Base-by-base conservation (phyloP, 225 moss, liverwort and hornwort species). In the Pseudoscleropodium purum region DNA sequence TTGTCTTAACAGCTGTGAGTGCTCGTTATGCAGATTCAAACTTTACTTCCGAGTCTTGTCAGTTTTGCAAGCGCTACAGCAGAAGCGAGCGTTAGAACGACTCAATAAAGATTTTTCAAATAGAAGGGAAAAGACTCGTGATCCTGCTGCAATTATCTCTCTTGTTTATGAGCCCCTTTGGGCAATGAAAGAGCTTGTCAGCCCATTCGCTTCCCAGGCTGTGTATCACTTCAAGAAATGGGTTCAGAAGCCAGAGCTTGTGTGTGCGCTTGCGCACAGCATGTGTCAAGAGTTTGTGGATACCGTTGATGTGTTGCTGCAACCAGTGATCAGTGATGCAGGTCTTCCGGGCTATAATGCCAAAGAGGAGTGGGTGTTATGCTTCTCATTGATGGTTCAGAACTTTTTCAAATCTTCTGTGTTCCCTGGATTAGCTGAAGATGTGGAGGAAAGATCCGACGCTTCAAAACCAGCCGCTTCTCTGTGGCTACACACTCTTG, bases 191-290 rank as follows among this genome's bases (percentile, higher is more conserved):
- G 99, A 96, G 86, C 79, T 99, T 87, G 92, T 97, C 78, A 67
- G 92, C 54, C 95, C 99, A 66, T 83, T 99, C 17, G 94, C 93
- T 72, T 87, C 97, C 45, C 96, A 95, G 91, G 94, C 95, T 59
- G 86, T 95, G 90, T 93, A 94, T 75, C 97, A 97, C 87, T 95
- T 97, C 82, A 85, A 94, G 69, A 95, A 94, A 90, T 99, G 99
- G 99, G 91, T 93, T 41, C 97, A 96, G 81, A 99, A 95, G 78
- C 99, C 99, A 39, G 97, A 97, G 90, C 93, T 99, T 79, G 97
- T 96, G 63, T 99, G 94, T 75, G 95, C 96, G 37, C 95, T 99
- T 60, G 97, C 95, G 18, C 92, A 97, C 89, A 92, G 94, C 61
- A 91, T 97, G 89, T 96, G 97, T 74, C 97, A 95, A 93, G 96